phyloP scores from a whole-genome alignment of 2,329 filamentous ascomycete genomes.

The Trichoderma hamatum region DNA sequence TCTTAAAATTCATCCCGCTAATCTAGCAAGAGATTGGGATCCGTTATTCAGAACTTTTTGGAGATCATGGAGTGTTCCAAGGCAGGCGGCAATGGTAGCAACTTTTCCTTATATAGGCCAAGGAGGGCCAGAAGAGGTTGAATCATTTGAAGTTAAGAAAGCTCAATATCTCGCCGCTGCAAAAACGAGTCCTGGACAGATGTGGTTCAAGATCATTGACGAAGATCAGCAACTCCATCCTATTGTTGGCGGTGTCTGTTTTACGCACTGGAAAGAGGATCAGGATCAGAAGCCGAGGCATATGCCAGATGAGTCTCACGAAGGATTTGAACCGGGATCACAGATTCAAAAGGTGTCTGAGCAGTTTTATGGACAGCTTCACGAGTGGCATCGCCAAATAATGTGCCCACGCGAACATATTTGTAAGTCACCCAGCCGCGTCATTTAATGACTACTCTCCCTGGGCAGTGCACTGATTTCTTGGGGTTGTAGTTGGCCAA shows the following conservation, averaged over 20 bases:
- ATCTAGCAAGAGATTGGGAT: slow-evolving; percentile 17
- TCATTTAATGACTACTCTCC: neutral
- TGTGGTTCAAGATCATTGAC: slow-evolving; percentile 11
- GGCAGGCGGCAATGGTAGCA: slow-evolving; percentile 12
- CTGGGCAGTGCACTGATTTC: neutral
- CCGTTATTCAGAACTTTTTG: slow-evolving; percentile 6
- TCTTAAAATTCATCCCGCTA: neutral
- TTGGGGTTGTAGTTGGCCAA: neutral
- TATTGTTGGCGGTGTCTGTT: neutral
- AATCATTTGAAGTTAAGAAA: slow-evolving; percentile 3
- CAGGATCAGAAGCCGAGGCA: neutral
- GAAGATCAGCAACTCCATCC: neutral
- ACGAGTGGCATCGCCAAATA: neutral
- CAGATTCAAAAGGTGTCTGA: slow-evolving; percentile 1
- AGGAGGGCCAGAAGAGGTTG: slow-evolving; percentile 6
- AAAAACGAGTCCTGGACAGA: neutral
- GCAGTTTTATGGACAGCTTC: slow-evolving; percentile 5
- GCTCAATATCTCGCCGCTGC: slow-evolving; percentile 9
- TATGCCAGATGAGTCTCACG: neutral
- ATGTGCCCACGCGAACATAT: slow-evolving; percentile 1
- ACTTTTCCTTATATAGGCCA: slow-evolving; percentile 17
- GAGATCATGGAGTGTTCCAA: slow-evolving; percentile 15
- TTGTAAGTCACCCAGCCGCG: too few relatives aligned
- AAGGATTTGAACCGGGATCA: neutral
- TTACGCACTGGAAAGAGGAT: slow-evolving; percentile 7